These are phyloP conservation scores for Alternaria sp. DNA, from an alignment of 2,329 filamentous ascomycete genomes.

Conservation along the genomic window DNA sequence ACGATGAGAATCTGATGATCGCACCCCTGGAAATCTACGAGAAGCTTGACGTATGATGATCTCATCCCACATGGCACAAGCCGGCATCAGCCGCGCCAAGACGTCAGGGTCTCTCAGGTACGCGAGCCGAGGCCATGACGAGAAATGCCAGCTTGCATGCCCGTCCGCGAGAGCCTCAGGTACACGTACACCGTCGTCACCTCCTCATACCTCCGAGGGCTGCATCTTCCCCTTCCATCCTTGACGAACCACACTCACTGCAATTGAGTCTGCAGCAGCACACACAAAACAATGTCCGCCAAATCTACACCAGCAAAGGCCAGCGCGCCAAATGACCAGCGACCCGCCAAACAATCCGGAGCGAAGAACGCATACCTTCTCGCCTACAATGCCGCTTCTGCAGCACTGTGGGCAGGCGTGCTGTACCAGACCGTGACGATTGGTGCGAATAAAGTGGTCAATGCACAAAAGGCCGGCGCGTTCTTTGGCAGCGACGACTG, in stretches of 20 bases:
- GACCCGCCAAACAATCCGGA: constrained; percentile 5
- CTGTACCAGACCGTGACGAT: constrained; percentile 73
- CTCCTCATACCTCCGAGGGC: too few species aligned
- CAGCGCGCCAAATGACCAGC: constrained; percentile 11
- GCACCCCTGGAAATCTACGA: neutral
- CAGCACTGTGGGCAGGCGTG: constrained; percentile 79
- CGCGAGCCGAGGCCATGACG: constrained; percentile 10
- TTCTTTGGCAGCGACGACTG: constrained; percentile 22
- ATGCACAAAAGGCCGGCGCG: constrained; percentile 21
- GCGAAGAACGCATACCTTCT: constrained; percentile 70
- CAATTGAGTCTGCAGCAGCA: neutral
- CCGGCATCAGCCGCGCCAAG: constrained; percentile 16
- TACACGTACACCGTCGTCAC: neutral
- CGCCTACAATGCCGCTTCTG: constrained; percentile 82
- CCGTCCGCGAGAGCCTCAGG: neutral
- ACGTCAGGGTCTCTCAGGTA: constrained; percentile 14
- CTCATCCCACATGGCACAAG: constrained; percentile 23
- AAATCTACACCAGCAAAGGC: constrained; percentile 5
- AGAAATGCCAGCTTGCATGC: constrained; percentile 12
- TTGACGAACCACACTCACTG: neutral
- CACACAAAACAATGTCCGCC: constrained; percentile 1
- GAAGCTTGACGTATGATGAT: constrained; percentile 15
- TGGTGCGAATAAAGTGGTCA: constrained; percentile 34
- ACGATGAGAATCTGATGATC: too few species aligned
- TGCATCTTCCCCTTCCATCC: too few species aligned